A percentile compares a stretch with the other conserved stretches of the same genome.
phyloP scores from a whole-genome alignment of 768 basidiomycete species.

The Tubosaeta sp. region DNA sequence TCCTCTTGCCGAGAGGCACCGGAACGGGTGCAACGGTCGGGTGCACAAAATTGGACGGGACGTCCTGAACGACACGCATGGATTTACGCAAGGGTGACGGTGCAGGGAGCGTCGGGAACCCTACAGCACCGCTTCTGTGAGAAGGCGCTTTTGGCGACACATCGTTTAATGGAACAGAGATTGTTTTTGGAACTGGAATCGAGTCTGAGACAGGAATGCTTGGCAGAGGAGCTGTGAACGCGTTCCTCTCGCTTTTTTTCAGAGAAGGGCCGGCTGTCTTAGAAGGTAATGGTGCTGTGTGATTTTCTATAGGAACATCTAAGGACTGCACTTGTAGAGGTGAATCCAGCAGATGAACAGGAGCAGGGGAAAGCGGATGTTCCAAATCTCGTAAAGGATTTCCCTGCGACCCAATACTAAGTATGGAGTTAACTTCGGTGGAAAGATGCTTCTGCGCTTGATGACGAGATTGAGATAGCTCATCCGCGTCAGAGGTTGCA shows the following conservation, averaged over 20 bases:
- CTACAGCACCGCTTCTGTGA: slow-evolving; percentile 39
- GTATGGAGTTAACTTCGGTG: neutral
- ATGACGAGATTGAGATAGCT: neutral
- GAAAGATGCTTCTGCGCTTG: neutral
- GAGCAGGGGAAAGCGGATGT: slow-evolving; percentile 19
- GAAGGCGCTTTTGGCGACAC: slow-evolving; percentile 22
- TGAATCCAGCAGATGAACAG: slow-evolving; percentile 38
- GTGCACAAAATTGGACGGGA: slow-evolving; percentile 30
- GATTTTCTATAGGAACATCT: slow-evolving; percentile 4
- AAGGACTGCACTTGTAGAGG: slow-evolving; percentile 15
- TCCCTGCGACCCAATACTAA: slow-evolving; percentile 1
- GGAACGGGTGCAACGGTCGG: slow-evolving; percentile 35
- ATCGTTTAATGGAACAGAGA: slow-evolving; percentile 36
- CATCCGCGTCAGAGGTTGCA: neutral
- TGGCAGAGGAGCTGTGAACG: slow-evolving; percentile 23
- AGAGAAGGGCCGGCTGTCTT: slow-evolving; percentile 1
- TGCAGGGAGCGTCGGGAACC: slow-evolving; percentile 63
- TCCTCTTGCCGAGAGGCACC: slow-evolving; percentile 55
- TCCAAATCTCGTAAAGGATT: slow-evolving; percentile 14
- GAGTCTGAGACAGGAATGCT: slow-evolving; percentile 9
- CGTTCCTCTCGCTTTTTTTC: slow-evolving; percentile 11
- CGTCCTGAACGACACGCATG: slow-evolving; percentile 46
- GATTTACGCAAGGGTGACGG: slow-evolving; percentile 71
- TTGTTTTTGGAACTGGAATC: slow-evolving; percentile 10
- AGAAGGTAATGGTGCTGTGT: slow-evolving; percentile 20